Percentiles rank a stretch among this genome's conserved stretches.
Conservation (phyloP, 148 eudicot species). For the Persicaria maculosa region DNA sequence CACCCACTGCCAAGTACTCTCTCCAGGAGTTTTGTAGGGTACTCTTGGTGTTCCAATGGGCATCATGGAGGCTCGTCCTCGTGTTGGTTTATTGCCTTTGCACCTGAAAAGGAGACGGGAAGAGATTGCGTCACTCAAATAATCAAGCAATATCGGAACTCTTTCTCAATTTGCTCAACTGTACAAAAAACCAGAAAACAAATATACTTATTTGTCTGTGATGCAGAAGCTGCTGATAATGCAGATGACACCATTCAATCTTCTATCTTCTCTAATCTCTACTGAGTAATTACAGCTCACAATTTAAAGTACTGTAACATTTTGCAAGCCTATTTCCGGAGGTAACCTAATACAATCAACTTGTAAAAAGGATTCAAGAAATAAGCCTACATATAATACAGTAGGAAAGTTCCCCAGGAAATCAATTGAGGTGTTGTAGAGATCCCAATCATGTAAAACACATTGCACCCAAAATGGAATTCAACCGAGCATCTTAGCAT, state of each 20-base stretch:
- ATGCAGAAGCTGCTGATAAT: slow-evolving; percentile 1
- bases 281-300: neutral
- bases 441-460: neutral
- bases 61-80: slow-evolving; percentile 68
- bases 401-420: no score
- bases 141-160: neutral
- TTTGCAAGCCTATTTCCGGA: neutral
- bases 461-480: neutral
- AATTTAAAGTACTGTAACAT: neutral
- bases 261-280: neutral
- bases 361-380: neutral
- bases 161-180: neutral
- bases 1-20: slow-evolving; percentile 78
- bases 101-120: slow-evolving; percentile 35
- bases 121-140: slow-evolving; percentile 6
- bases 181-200: neutral
- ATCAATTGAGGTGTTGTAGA: no score
- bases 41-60: slow-evolving; percentile 78
- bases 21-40: slow-evolving; percentile 56
- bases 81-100: slow-evolving; percentile 39
- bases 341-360: no score
- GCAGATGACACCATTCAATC: neutral
- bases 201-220: neutral
- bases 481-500: neutral
- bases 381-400: neutral